These are phyloP conservation scores for Cubamyces lactineus DNA, from an alignment of 768 basidiomycete genomes.

Conservation along the genomic window DNA sequence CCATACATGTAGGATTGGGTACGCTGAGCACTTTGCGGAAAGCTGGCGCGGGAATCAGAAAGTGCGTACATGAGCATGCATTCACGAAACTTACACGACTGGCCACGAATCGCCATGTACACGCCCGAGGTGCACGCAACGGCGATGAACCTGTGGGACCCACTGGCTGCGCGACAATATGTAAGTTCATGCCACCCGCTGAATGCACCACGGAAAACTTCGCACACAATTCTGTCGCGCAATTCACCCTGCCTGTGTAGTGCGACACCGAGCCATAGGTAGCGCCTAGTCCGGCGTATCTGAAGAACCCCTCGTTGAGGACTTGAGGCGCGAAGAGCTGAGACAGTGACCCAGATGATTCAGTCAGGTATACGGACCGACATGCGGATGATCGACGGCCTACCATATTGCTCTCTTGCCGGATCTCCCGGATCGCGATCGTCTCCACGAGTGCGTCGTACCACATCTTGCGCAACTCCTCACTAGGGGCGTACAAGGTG, in stretches of 20 bases:
- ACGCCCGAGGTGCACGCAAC: conserved; percentile 71
- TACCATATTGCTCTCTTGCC: conserved; percentile 78
- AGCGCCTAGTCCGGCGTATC: conserved; percentile 33
- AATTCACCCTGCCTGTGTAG: conserved; percentile 60
- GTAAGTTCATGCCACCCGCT: conserved; percentile 6
- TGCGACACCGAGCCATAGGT: conserved; percentile 30
- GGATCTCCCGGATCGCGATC: conserved; percentile 61
- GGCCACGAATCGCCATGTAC: conserved; percentile 60
- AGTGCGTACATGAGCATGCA: neutral
- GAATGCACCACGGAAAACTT: conserved; percentile 5
- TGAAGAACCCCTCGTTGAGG: conserved; percentile 66
- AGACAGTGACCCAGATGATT: too few species aligned
- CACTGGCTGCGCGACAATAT: conserved; percentile 42
- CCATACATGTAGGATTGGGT: conserved; percentile 54
- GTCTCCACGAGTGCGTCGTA: conserved; percentile 59
- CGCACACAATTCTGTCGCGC: conserved; percentile 69
- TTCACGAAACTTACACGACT: conserved; percentile 50
- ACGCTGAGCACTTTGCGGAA: conserved; percentile 60
- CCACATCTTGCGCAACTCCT: conserved; percentile 67
- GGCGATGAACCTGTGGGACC: conserved; percentile 59
- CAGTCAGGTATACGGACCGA: neutral
- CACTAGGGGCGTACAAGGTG: conserved; percentile 68
- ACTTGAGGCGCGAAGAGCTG: conserved; percentile 71
- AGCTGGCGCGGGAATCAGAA: conserved; percentile 41
- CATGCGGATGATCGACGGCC: conserved; percentile 27